Conservation (phyloP, 441 rosid species). For the Jatropha podagrica region DNA sequence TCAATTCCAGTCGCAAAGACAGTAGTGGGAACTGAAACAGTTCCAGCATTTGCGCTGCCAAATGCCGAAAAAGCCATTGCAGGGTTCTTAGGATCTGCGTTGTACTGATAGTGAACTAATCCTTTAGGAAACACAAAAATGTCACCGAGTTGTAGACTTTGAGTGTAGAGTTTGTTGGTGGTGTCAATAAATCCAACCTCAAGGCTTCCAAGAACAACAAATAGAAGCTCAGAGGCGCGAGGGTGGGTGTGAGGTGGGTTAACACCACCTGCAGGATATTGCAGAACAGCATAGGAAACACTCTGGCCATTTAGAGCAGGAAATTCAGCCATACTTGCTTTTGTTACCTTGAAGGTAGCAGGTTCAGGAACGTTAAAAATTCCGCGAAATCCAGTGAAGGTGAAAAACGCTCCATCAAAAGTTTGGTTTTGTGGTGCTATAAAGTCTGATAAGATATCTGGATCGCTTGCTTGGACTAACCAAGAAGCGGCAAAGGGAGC, state of each 20-base stretch:
- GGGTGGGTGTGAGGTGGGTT: slow-evolving; percentile 29
- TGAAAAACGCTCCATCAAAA: slow-evolving; percentile 7
- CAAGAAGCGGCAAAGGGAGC: neutral
- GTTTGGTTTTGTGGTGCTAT: slow-evolving; percentile 3
- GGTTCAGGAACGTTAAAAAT: neutral
- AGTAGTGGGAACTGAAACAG: slow-evolving; percentile 15
- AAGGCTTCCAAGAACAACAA: slow-evolving; percentile 17
- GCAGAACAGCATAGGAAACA: slow-evolving; percentile 20
- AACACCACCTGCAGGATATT: slow-evolving; percentile 1
- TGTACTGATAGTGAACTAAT: slow-evolving; percentile 29
- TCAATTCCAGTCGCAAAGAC: slow-evolving; percentile 18
- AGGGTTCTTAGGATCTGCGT: slow-evolving; percentile 1
- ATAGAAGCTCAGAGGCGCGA: slow-evolving; percentile 17
- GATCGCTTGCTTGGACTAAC: slow-evolving; percentile 13
- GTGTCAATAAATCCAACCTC: slow-evolving; percentile 20
- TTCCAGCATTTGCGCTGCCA: slow-evolving; percentile 29
- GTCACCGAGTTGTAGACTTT: slow-evolving; percentile 9
- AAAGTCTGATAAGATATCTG: slow-evolving; percentile 25
- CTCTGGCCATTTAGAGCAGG: slow-evolving; percentile 27
- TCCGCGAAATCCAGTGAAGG: neutral
- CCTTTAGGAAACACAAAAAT: slow-evolving; percentile 28
- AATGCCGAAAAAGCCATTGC: slow-evolving; percentile 25
- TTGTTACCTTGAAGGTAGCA: neutral
- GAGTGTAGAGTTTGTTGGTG: slow-evolving; percentile 17
- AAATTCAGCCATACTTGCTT: slow-evolving; percentile 24